These are phyloP conservation scores for Metarhizium anisopliae DNA, from an alignment of 2,329 filamentous ascomycete species.

Conservation along the genomic window DNA sequence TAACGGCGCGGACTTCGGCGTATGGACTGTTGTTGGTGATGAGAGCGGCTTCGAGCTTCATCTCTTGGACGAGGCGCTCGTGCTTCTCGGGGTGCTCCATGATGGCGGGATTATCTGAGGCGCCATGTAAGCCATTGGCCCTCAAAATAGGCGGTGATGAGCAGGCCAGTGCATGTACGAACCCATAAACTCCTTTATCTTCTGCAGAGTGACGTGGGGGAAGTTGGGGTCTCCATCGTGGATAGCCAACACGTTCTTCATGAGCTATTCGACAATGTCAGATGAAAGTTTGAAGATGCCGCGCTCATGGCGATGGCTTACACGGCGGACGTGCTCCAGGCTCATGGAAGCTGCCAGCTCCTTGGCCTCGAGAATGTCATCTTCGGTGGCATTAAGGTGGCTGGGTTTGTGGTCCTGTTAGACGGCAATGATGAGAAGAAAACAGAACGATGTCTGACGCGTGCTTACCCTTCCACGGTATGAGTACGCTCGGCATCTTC, in stretches of 20 bases:
- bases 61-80: slow-evolving; percentile 34
- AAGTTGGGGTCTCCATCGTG: slow-evolving; percentile 30
- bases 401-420: neutral
- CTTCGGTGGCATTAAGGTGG: slow-evolving; percentile 28
- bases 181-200: slow-evolving; percentile 27
- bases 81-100: slow-evolving; percentile 28
- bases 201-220: slow-evolving; percentile 23
- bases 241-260: slow-evolving; percentile 23
- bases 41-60: slow-evolving; percentile 42
- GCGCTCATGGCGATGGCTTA: slow-evolving; percentile 6
- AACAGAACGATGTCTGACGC: neutral
- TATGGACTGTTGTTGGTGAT: slow-evolving; percentile 47
- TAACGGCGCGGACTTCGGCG: slow-evolving; percentile 44
- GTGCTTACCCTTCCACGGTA: slow-evolving; percentile 1
- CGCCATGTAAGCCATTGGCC: neutral
- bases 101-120: slow-evolving; percentile 18
- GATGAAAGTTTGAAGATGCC: neutral
- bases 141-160: neutral
- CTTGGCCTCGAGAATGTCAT: slow-evolving; percentile 35
- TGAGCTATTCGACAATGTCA: slow-evolving; percentile 16
- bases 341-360: slow-evolving; percentile 25
- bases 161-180: slow-evolving; percentile 9
- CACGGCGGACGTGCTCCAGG: slow-evolving; percentile 23
- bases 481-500: neutral
- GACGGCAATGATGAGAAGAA: neutral